Conservation (phyloP, 2,329 filamentous ascomycete genomes). For the Trichoderma endophyticum region DNA sequence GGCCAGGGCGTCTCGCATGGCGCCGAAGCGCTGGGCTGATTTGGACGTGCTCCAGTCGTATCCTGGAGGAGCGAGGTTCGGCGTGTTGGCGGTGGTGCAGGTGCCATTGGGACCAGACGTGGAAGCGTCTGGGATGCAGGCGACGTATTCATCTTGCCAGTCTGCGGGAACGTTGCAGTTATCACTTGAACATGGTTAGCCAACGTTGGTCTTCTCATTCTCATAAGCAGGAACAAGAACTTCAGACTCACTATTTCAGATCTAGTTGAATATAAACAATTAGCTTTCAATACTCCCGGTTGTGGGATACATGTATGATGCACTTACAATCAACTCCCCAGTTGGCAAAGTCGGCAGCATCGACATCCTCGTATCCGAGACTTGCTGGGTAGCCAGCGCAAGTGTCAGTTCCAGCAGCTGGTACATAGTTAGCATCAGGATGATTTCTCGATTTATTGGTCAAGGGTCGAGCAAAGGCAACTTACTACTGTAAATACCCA, state of each 20-base stretch:
- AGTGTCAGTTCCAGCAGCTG: conserved; percentile 23
- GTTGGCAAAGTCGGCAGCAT: conserved; percentile 54
- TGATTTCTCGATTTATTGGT: neutral
- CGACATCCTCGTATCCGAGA: conserved; percentile 53
- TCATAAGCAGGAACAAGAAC: neutral
- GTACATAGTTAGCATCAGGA: neutral
- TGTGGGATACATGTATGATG: neutral
- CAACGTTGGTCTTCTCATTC: neutral
- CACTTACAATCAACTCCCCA: conserved; percentile 56
- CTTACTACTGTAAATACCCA: conserved; percentile 61
- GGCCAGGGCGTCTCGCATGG: conserved; percentile 52
- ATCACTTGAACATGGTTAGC: conserved; percentile 33
- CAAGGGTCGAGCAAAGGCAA: conserved; percentile 14
- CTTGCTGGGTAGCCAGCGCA: conserved; percentile 41
- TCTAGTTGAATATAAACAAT: neutral
- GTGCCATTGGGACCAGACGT: conserved; percentile 17
- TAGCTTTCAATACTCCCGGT: neutral
- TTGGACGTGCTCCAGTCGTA: conserved; percentile 28
- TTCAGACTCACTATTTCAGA: conserved; percentile 19
- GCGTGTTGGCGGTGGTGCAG: conserved; percentile 6
- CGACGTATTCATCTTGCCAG: conserved; percentile 36
- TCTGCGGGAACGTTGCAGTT: conserved; percentile 47
- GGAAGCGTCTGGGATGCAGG: conserved; percentile 25
- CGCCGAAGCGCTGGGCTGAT: conserved; percentile 41
- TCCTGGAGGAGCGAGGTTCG: conserved; percentile 20